Conservation (phyloP, 176 grass and related monocot species). For the Triticum turgidum region DNA sequence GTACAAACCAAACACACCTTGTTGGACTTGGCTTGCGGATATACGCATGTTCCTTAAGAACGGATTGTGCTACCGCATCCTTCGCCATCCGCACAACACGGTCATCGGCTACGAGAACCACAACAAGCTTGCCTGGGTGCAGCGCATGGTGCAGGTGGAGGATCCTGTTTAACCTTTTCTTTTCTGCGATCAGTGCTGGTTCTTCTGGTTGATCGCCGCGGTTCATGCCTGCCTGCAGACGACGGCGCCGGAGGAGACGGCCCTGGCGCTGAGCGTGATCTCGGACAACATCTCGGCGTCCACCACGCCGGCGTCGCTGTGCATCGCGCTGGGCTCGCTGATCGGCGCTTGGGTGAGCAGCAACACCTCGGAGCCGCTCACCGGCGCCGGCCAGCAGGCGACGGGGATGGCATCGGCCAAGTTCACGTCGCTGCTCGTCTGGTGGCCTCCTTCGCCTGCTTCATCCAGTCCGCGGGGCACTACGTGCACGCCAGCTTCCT, state of each 20-base stretch:
- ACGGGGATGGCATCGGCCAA: slow-evolving; percentile 44
- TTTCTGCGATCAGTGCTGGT: background rate
- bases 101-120: slow-evolving; percentile 77
- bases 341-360: slow-evolving; percentile 75
- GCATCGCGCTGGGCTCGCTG: slow-evolving; percentile 73
- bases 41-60: background rate
- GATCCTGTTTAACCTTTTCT: background rate
- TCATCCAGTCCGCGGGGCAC: slow-evolving; percentile 81
- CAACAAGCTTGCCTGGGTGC: slow-evolving; percentile 70
- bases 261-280: slow-evolving; percentile 61
- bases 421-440: slow-evolving; percentile 59
- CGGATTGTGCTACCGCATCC: slow-evolving; percentile 34
- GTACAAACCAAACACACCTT: no score
- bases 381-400: slow-evolving; percentile 27
- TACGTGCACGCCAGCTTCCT: slow-evolving; percentile 84
- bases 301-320: slow-evolving; percentile 77
- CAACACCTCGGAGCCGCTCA: slow-evolving; percentile 35
- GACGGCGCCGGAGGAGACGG: slow-evolving; percentile 42
- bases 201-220: background rate
- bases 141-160: slow-evolving; percentile 52
- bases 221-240: background rate
- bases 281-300: slow-evolving; percentile 73
- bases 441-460: slow-evolving; percentile 82
- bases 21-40: background rate
- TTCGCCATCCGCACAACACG: slow-evolving; percentile 54